Conservation (phyloP, 140 eudicot species). For the Oenanthe javanica region DNA sequence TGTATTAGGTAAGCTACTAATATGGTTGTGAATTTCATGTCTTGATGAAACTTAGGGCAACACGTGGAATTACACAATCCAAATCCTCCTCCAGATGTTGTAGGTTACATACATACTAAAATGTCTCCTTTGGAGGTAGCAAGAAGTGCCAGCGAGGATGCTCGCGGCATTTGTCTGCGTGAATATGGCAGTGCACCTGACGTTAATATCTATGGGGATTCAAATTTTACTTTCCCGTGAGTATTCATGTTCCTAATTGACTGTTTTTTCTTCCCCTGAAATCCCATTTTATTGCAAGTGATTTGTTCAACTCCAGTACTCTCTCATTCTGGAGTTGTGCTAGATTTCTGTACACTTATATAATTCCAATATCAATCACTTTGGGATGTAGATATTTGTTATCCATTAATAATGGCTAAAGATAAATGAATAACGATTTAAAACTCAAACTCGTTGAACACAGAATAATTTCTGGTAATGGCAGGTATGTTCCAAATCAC, state of each 20-base stretch:
- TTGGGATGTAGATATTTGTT: background rate
- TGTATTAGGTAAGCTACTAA: slow-evolving; percentile 9
- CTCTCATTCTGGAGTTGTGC: background rate
- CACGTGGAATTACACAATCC: slow-evolving; percentile 92
- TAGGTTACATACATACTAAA: slow-evolving; percentile 86
- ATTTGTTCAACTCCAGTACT: background rate
- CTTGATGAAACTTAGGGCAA: slow-evolving; percentile 60
- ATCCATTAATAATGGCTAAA: background rate
- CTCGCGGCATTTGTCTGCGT: slow-evolving; percentile 75
- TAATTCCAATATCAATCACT: background rate
- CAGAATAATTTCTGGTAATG: background rate
- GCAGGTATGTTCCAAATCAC: slow-evolving; percentile 87
- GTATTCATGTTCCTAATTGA: slow-evolving; percentile 14
- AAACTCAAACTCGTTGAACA: background rate
- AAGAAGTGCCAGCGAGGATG: slow-evolving; percentile 86
- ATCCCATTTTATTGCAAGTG: background rate
- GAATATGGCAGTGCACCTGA: slow-evolving; percentile 95
- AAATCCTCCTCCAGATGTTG: slow-evolving; percentile 57
- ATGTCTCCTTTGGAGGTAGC: slow-evolving; percentile 93
- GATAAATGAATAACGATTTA: background rate
- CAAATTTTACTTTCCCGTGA: slow-evolving; percentile 85
- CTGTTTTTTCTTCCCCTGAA: background rate
- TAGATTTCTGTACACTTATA: background rate
- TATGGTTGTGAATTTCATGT: slow-evolving; percentile 18
- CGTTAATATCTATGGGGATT: slow-evolving; percentile 72